Conservation (phyloP, 352 stramenopile genomes). For the Pythium plurisporium region DNA sequence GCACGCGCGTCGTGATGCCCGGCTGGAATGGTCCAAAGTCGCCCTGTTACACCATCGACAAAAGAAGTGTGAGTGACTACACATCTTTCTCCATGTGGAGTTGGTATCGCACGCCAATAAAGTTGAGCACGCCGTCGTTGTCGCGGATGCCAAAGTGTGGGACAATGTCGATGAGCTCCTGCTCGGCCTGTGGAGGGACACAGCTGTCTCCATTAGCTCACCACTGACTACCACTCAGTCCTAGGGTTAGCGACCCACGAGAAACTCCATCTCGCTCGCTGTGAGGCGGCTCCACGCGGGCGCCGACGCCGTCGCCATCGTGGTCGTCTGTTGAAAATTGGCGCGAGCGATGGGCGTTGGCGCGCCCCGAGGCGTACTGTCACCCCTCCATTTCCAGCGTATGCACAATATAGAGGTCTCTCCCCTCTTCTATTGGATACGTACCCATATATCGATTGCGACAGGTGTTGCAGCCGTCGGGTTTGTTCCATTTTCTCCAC, state of each 20-base stretch:
- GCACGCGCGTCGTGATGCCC: constrained; percentile 77
- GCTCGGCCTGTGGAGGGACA: constrained; percentile 49
- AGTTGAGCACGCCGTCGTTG: constrained; percentile 74
- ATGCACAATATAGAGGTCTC: neutral
- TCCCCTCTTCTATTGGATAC: neutral
- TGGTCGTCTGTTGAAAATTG: neutral
- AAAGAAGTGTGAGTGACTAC: too few species aligned
- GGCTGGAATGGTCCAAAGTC: constrained; percentile 88
- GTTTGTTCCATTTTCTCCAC: neutral
- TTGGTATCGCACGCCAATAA: constrained; percentile 63
- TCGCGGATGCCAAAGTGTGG: constrained; percentile 82
- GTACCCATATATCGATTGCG: neutral
- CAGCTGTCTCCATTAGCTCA: neutral
- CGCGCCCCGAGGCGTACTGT: neutral
- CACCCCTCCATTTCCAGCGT: neutral
- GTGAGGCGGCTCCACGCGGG: constrained; percentile 28
- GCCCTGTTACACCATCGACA: too few species aligned
- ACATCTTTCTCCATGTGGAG: too few species aligned
- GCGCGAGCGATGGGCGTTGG: neutral
- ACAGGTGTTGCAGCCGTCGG: neutral
- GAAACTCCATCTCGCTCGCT: constrained; percentile 78
- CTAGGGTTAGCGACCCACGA: constrained; percentile 34
- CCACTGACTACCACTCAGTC: neutral
- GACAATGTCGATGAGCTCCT: constrained; percentile 84
- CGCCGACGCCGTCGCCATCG: constrained; percentile 18